A percentile compares a stretch with the other conserved stretches of the same genome.
Conservation (phyloP, 2,329 filamentous ascomycete genomes). For the Periconia macrospinosa region DNA sequence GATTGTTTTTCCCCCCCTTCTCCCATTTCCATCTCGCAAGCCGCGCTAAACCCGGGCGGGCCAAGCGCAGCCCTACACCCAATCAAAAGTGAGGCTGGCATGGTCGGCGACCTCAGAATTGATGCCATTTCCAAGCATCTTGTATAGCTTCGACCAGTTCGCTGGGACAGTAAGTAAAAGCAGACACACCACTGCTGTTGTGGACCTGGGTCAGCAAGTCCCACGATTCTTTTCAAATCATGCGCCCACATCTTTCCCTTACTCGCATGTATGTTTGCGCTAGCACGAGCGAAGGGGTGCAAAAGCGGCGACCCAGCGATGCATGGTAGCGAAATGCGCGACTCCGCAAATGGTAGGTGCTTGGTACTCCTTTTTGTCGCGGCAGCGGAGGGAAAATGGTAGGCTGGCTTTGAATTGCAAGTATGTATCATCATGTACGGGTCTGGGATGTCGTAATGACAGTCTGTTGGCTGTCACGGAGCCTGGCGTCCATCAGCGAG, state of each 20-base stretch:
- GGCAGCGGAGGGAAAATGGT: neutral
- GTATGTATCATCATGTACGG: neutral
- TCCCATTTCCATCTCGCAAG: slow-evolving; percentile 1
- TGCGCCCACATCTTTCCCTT: neutral
- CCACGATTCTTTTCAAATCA: neutral
- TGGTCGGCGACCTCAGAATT: slow-evolving; percentile 26
- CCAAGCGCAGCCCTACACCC: slow-evolving; percentile 10
- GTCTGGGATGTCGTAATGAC: slow-evolving; percentile 13
- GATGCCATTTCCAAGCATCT: neutral
- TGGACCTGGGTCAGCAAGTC: neutral
- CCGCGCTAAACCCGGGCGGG: slow-evolving; percentile 4
- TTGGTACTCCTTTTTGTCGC: neutral
- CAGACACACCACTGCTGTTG: neutral
- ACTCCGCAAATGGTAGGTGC: slow-evolving; percentile 2
- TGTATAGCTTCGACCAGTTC: slow-evolving; percentile 5
- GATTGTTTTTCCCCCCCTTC: no score
- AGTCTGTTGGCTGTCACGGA: slow-evolving; percentile 31
- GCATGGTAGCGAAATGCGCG: neutral
- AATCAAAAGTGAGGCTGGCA: slow-evolving; percentile 28
- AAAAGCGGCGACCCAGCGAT: slow-evolving; percentile 11
- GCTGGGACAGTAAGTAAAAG: neutral
- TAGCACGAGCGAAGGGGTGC: neutral
- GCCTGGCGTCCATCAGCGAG: slow-evolving; percentile 15
- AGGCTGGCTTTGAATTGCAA: no score
- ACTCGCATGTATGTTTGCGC: neutral